A percentile compares a stretch with the other conserved stretches of the same genome.
Conservation (phyloP, 148 eudicot species). For the Euryodendron excelsum region DNA sequence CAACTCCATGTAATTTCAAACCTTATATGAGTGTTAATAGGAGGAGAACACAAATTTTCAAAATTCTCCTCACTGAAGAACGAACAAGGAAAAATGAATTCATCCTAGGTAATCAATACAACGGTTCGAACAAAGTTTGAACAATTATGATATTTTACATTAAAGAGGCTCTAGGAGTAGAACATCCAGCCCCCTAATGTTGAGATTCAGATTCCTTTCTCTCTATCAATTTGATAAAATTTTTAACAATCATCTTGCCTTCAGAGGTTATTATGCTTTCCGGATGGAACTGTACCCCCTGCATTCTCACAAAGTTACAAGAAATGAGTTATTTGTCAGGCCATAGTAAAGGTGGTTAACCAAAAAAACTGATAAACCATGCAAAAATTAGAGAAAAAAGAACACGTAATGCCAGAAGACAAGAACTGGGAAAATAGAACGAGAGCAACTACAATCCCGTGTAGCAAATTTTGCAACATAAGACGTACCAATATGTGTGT, state of each 20-base stretch:
- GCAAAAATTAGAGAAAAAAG: neutral
- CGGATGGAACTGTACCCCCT: slow-evolving; percentile 99
- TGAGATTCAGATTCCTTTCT: slow-evolving; percentile 39
- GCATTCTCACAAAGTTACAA: slow-evolving; percentile 16
- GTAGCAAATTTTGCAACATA: neutral
- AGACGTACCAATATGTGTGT: too few relatives aligned
- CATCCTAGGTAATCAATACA: neutral
- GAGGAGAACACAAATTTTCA: neutral
- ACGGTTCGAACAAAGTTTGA: neutral
- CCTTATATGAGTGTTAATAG: neutral
- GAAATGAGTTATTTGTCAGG: neutral
- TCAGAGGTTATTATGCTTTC: slow-evolving; percentile 91
- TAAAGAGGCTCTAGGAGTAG: neutral
- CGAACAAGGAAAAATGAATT: neutral
- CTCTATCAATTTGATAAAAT: slow-evolving; percentile 72
- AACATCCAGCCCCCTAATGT: slow-evolving; percentile 11
- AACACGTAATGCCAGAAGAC: neutral
- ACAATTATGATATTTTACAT: neutral
- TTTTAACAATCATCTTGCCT: slow-evolving; percentile 78
- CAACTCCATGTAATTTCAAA: neutral
- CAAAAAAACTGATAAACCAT: neutral
- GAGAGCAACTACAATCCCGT: neutral
- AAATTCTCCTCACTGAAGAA: neutral
- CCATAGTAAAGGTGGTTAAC: neutral
- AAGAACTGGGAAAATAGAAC: neutral